Evolutionary conservation across 805 yeast genomes (phyloP), one percentile per base, ranked within the genome.

Genomic region (Hanseniaspora clermontiae): DNA sequence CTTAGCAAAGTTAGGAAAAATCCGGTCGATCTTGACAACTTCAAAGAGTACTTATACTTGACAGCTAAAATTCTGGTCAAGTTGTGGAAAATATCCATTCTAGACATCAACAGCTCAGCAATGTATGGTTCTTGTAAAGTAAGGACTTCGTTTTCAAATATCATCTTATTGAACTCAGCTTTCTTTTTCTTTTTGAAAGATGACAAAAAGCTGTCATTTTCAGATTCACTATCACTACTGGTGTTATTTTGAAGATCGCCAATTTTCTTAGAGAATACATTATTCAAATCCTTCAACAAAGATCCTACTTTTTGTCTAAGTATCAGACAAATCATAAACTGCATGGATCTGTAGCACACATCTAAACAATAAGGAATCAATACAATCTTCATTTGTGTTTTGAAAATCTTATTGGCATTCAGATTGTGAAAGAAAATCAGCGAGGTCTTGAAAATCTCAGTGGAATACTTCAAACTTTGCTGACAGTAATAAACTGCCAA

Each of bases 31-130:
- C 81, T 82, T 39, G 79, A 73, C 64, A 83, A 74, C 67, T 84
- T 76, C 81, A 83, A 81, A 1, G 88, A 84, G 63, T 81, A 82
- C 58, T 79, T 80, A 63, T 82, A 83, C 60, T 80, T 74, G 29
- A 70, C 72, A 20, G 86, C 78, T 38, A 84, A 67, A 42, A 72
- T 71, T 69, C 73, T 66, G 58, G 73, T 61, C 68, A 76, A 49
- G 58, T 64, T 59, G 62, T 71, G 68, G 60, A 77, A 78, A 17
- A 65, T 63, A 38, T 71, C 72, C 73, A 74, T 72, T 56, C 75
- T 75, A 6, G 65, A 65, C 49, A 71, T 63, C 17, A 75, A 63
- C 11, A 69, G 64, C 2, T 70, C 70, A 3, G 74, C 70, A 43
- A 73, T 61, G n/a, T 20, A 52, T 49, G 64, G 64, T 11, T 62